Conservation (phyloP, 2,329 filamentous ascomycete genomes). For the Colletotrichum shisoi region DNA sequence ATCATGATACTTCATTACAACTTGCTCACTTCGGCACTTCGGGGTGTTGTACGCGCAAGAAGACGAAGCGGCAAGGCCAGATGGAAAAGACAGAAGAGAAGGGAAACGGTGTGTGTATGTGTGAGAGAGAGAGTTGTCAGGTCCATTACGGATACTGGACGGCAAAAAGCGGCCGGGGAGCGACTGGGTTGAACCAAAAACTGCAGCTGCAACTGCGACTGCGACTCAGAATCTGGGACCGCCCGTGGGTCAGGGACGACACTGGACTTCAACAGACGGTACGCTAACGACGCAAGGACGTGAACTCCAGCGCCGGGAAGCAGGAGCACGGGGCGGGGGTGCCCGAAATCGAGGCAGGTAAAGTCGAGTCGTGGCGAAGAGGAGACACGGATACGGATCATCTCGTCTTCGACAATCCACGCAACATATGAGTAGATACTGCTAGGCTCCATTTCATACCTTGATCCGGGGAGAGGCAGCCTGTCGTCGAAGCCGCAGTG, state of each 20-base stretch:
- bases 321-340: slow-evolving; percentile 26
- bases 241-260: slow-evolving; percentile 11
- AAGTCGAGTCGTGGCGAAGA: not conserved
- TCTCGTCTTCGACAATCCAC: not conserved
- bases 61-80: slow-evolving; percentile 13
- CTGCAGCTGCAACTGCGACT: slow-evolving; percentile 56
- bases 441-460: not conserved
- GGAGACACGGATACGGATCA: not conserved
- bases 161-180: no score
- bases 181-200: slow-evolving; percentile 2
- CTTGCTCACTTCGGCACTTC: no score
- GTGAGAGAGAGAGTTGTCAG: no score
- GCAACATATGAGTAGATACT: no score
- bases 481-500: not conserved
- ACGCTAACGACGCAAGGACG: slow-evolving; percentile 23
- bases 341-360: slow-evolving; percentile 24
- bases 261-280: slow-evolving; percentile 7
- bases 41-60: not conserved
- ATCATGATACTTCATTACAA: no score
- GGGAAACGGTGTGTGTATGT: not conserved
- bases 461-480: not conserved
- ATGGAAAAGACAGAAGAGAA: not conserved
- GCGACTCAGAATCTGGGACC: slow-evolving; percentile 21
- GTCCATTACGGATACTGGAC: no score
- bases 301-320: slow-evolving; percentile 20